Conservation (phyloP, 306 rosid species). For the Calophaca sinica region DNA sequence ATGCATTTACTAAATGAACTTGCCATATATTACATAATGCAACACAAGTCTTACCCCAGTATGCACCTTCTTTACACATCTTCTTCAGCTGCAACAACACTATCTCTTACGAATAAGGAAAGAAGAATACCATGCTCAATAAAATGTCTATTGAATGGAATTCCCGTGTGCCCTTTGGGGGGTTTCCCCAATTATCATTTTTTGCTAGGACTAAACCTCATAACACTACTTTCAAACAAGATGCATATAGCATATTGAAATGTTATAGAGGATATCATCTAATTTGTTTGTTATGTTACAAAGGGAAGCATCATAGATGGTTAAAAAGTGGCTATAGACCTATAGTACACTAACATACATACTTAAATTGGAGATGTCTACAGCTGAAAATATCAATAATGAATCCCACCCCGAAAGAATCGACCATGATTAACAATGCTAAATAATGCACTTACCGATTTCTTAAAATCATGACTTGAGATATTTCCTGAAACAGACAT, state of each 20-base stretch:
- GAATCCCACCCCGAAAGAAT: conserved; percentile 1
- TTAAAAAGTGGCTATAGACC: conserved; percentile 8
- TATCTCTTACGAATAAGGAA: conserved; percentile 41
- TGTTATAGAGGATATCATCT: too few relatives aligned
- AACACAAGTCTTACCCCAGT: conserved; percentile 78
- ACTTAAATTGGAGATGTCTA: not conserved
- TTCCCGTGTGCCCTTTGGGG: not conserved
- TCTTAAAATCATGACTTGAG: conserved; percentile 61
- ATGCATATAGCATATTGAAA: not conserved
- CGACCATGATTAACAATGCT: not conserved
- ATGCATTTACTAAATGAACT: not conserved
- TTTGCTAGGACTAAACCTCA: not conserved
- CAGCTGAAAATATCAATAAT: conserved; percentile 1
- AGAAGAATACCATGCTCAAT: conserved; percentile 20
- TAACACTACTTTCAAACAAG: not conserved
- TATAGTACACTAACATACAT: not conserved
- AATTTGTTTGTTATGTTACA: too few relatives aligned
- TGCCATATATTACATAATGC: conserved; percentile 19
- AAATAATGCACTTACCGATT: conserved; percentile 61
- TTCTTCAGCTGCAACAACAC: conserved; percentile 85
- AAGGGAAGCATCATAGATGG: not conserved
- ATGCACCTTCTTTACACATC: conserved; percentile 97
- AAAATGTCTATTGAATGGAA: not conserved
- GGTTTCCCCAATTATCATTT: not conserved
- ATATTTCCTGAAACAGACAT: conserved; percentile 66